These are phyloP conservation scores for Colletotrichum sp. DNA, from an alignment of 2,329 filamentous ascomycete genomes.

Conservation along the genomic window DNA sequence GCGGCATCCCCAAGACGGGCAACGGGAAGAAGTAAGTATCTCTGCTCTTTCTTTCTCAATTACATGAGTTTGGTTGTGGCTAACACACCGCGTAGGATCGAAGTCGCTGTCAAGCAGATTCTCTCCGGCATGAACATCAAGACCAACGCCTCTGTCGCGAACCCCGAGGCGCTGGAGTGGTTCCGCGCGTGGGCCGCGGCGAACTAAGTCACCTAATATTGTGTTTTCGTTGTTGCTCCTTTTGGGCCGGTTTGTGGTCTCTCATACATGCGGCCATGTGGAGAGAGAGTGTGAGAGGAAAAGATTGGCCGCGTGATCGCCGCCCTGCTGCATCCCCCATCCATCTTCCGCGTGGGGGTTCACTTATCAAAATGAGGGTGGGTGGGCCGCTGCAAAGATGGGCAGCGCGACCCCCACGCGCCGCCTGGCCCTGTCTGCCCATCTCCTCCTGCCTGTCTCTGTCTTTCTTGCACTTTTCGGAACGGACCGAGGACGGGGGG, in stretches of 20 bases:
- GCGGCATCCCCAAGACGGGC: constrained; percentile 86
- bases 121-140: constrained; percentile 86
- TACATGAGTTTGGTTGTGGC: too few relatives aligned
- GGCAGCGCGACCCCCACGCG: not conserved
- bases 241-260: not conserved
- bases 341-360: not conserved
- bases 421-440: not conserved
- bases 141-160: constrained; percentile 92
- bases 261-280: not conserved
- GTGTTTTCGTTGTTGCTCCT: not conserved
- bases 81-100: constrained; percentile 63
- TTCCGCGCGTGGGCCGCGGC: constrained; percentile 77
- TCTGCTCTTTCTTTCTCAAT: not conserved
- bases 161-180: constrained; percentile 87
- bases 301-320: too few relatives aligned
- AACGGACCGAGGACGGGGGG: not conserved
- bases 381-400: not conserved
- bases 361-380: not conserved
- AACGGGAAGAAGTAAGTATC: constrained; percentile 90
- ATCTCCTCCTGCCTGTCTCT: not conserved
- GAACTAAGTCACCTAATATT: constrained; percentile 37
- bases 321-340: not conserved
- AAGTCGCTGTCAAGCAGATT: constrained; percentile 96
- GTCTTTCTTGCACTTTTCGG: not conserved
- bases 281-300: too few relatives aligned